These are phyloP conservation scores for Xylariomycetidae sp. DNA, from an alignment of 2,329 filamentous ascomycete genomes.

Conservation along the genomic window DNA sequence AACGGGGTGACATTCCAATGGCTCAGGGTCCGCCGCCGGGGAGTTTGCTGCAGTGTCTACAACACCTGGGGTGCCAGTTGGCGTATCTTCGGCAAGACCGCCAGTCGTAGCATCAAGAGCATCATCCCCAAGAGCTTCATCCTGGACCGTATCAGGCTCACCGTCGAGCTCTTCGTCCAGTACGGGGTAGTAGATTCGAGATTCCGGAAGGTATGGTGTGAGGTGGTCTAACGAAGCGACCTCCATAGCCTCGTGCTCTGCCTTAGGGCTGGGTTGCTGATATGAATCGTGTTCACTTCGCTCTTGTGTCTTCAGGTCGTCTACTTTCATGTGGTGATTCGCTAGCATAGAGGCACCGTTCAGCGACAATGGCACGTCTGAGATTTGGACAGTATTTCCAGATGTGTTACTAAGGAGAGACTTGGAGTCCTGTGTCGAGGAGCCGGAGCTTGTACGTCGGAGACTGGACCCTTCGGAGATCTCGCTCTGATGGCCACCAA, in stretches of 20 bases:
- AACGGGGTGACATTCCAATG: constrained; percentile 4
- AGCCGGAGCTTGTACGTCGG: constrained; percentile 23
- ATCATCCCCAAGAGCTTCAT: constrained; percentile 22
- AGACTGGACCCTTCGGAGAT: constrained; percentile 29
- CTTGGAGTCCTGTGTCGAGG: constrained; percentile 19
- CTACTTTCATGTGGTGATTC: background rate
- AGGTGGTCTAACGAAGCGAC: constrained; percentile 17
- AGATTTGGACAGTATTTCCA: background rate
- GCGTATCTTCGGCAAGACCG: constrained; percentile 27
- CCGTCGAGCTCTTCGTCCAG: constrained; percentile 11
- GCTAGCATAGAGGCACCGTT: background rate
- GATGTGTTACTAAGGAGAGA: background rate
- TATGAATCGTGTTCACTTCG: background rate
- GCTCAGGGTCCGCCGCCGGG: constrained; percentile 26
- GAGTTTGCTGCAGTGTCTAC: constrained; percentile 32
- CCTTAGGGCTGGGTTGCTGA: background rate
- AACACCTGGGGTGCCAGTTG: constrained; percentile 18
- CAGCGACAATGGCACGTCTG: background rate
- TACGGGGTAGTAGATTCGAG: constrained; percentile 20
- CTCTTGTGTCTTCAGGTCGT: background rate
- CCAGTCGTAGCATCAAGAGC: constrained; percentile 20
- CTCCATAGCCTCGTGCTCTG: background rate
- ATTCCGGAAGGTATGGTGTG: constrained; percentile 24
- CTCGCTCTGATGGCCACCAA: constrained; percentile 39
- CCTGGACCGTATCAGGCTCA: constrained; percentile 13